phyloP scores from a whole-genome alignment of 768 basidiomycete genomes.

The Multifurca ochricompacta region DNA sequence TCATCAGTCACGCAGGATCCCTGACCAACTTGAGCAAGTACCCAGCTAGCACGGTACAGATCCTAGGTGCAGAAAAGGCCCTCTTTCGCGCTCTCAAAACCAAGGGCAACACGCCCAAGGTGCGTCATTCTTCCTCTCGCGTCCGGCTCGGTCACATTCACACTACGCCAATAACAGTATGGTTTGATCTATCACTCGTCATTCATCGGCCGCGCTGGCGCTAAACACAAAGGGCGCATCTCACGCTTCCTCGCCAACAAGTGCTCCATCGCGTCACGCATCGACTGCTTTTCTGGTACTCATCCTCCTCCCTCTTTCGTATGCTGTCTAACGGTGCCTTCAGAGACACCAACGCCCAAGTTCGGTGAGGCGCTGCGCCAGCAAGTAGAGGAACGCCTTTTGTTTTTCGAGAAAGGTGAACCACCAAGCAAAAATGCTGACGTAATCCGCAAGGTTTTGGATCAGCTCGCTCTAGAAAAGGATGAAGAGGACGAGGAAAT shows the following conservation, averaged over 20 bases:
- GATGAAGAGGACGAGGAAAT: conserved; percentile 46
- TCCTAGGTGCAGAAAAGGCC: conserved; percentile 96
- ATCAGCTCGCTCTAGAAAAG: conserved; percentile 64
- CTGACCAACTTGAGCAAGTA: conserved; percentile 97
- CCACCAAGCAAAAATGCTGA: conserved; percentile 88
- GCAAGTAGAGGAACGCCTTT: conserved; percentile 93
- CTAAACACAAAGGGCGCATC: conserved; percentile 95
- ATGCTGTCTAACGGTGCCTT: neutral
- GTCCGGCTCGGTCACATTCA: neutral
- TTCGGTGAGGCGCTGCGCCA: conserved; percentile 90
- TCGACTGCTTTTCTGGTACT: conserved; percentile 86
- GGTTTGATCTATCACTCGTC: conserved; percentile 96
- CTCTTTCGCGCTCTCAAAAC: conserved; percentile 96
- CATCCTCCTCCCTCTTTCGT: neutral
- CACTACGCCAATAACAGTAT: conserved; percentile 57
- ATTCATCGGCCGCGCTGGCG: conserved; percentile 91
- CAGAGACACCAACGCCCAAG: conserved; percentile 80
- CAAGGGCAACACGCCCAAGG: conserved; percentile 97
- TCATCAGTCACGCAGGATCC: conserved; percentile 95
- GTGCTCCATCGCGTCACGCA: conserved; percentile 92
- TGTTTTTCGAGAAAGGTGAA: conserved; percentile 88
- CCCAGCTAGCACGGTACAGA: conserved; percentile 96
- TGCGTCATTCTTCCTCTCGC: conserved; percentile 24
- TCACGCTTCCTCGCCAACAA: conserved; percentile 99
- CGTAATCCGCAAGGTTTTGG: conserved; percentile 82